Conservation (phyloP, 495 filamentous ascomycete species). For the Tetracladium marchalianum region DNA sequence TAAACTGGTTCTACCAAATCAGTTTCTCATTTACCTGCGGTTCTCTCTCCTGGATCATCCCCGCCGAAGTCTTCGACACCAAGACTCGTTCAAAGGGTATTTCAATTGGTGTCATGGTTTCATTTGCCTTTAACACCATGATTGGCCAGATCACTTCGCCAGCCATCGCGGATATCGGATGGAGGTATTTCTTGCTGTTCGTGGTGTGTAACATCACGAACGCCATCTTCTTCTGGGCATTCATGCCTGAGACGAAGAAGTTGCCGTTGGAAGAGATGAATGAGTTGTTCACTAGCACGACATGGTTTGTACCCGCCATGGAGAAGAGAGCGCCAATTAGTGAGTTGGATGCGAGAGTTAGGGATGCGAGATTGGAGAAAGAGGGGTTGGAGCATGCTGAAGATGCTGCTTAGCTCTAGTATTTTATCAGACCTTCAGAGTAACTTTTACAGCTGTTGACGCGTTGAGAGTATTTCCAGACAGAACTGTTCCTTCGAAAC, state of each 20-base stretch:
- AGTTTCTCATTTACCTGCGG: conserved; percentile 40
- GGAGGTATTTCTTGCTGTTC: conserved; percentile 43
- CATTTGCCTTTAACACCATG: conserved; percentile 45
- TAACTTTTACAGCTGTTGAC: no score
- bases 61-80: conserved; percentile 40
- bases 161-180: conserved; percentile 37
- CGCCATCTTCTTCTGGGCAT: conserved; percentile 30
- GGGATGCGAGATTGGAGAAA: background rate
- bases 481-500: no score
- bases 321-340: background rate
- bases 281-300: background rate
- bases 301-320: background rate
- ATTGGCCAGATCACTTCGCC: conserved; percentile 42
- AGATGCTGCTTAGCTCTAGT: no score
- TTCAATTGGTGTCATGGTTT: conserved; percentile 33
- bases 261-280: conserved; percentile 7
- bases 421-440: no score
- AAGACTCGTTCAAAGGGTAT: conserved; percentile 35
- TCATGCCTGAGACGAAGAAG: conserved; percentile 29
- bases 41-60: conserved; percentile 36
- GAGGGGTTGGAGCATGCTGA: background rate
- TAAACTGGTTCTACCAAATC: conserved; percentile 8
- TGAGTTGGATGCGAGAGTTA: conserved; percentile 1
- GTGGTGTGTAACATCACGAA: conserved; percentile 39
- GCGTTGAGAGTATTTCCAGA: no score